Evolutionary conservation across 352 stramenopile genomes (phyloP).

Genomic region (Globisporangium uncinulatum): DNA sequence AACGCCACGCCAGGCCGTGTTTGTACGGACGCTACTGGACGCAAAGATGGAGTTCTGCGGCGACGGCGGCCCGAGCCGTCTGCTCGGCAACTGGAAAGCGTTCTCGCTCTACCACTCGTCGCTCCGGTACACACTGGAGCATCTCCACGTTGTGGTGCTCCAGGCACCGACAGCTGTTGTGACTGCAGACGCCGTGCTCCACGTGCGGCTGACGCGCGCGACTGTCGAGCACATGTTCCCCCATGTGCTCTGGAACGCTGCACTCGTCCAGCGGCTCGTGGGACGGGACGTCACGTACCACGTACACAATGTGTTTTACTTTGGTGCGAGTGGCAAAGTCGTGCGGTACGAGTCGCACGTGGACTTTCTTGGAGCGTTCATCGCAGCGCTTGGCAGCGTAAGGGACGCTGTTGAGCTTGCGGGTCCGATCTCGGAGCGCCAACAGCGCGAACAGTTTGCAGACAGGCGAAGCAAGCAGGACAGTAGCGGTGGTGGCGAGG

Average conservation of each 20-base stretch:
- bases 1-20: conserved; percentile 12
- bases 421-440: conserved; percentile 2
- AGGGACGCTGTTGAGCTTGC: conserved; percentile 11
- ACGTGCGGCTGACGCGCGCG: conserved; percentile 19
- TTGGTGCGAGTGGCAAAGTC: conserved; percentile 11
- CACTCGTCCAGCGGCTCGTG: conserved; percentile 15
- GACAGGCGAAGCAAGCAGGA: neutral
- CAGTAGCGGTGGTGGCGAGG: neutral
- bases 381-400: conserved; percentile 14
- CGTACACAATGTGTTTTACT: conserved; percentile 14
- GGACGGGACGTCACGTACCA: conserved; percentile 13
- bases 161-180: conserved; percentile 16
- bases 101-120: conserved; percentile 14
- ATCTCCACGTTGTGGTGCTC: conserved; percentile 12
- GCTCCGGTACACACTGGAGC: conserved; percentile 12
- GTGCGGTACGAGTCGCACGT: conserved; percentile 12
- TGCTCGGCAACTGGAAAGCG: conserved; percentile 12
- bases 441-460: conserved; percentile 1
- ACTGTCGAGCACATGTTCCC: conserved; percentile 32
- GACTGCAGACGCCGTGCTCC: conserved; percentile 13
- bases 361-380: conserved; percentile 12
- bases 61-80: conserved; percentile 3
- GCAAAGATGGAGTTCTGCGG: conserved; percentile 13
- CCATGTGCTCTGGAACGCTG: conserved; percentile 25
- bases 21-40: conserved; percentile 11